Conservation (phyloP, 1,284 basidiomycete genomes). For the Xerocomus nothofagi region DNA sequence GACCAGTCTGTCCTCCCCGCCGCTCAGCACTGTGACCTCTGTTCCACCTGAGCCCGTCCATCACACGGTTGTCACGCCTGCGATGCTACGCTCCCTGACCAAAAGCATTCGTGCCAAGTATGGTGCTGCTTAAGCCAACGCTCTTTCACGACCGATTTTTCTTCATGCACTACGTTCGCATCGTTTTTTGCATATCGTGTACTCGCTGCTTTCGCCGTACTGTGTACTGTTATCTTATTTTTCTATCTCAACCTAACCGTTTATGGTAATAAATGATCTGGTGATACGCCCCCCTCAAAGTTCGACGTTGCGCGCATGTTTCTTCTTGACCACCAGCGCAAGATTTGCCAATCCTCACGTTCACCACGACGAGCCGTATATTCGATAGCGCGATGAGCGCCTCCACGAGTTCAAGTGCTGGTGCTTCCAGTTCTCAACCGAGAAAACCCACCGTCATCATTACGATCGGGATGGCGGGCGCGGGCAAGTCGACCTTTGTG, state of each 20-base stretch:
- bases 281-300: too few relatives aligned
- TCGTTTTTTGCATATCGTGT: slow-evolving; percentile 8
- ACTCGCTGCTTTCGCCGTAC: neutral
- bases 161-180: slow-evolving; percentile 2
- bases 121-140: slow-evolving; percentile 8
- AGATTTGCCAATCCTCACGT: slow-evolving; percentile 5
- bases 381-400: slow-evolving; percentile 16
- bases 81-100: slow-evolving; percentile 70
- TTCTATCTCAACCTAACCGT: neutral
- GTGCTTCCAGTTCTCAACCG: slow-evolving; percentile 9
- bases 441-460: slow-evolving; percentile 80
- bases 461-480: slow-evolving; percentile 93
- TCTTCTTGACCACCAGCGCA: slow-evolving; percentile 9
- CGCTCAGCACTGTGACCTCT: slow-evolving; percentile 39
- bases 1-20: slow-evolving; percentile 35
- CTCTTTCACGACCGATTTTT: slow-evolving; percentile 6
- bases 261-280: slow-evolving; percentile 21
- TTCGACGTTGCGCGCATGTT: neutral
- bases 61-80: slow-evolving; percentile 52
- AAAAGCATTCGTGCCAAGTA: slow-evolving; percentile 60
- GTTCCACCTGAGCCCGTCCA: slow-evolving; percentile 29
- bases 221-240: slow-evolving; percentile 3
- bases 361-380: neutral
- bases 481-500: slow-evolving; percentile 97
- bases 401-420: slow-evolving; percentile 4